Evolutionary conservation across 257 asterid genomes (phyloP), one percentile per base, ranked within the genome.

Genomic region (Solanum habrochaites): DNA sequence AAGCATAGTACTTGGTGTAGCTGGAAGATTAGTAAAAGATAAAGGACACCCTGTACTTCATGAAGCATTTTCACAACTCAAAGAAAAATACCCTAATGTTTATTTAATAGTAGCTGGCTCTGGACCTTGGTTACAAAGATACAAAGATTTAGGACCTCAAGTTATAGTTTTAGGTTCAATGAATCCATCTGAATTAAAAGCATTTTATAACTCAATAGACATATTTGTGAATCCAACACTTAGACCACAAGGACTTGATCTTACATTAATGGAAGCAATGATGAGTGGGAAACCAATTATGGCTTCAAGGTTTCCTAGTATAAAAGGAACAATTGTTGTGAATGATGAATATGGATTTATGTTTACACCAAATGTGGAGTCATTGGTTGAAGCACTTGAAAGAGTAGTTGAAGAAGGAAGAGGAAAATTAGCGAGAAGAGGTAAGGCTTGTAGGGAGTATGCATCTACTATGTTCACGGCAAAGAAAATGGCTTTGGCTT

Each of bases 181-280:
- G 98, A 91, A 85, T 86, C 95, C 95, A 11, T 31, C 88, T 2
- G 93, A 94, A 39, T 47, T 97, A 69, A 89, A 91, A 2, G 93
- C 91, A 0, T 96, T 96, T 66, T 96, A 96, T 40, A 96, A 94
- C 23, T 93, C 97, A 11, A 96, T 96, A 49, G 98, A 95, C 83
- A 89, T 95, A 14, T 95, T 96, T 29, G 98, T 97, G 5, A 95
- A 95, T 12, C 99, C 98, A 13, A 95, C 98, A 8, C 93, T 95
- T n/a, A 86, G 99, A 90, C 99, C 99, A 31, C 99, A 96, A 72
- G 99, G 99, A 86, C 98, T 96, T 37, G 99, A 96, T 90, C 97
- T 93, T 6, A 96, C 98, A 8, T 88, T 96, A 5, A 93, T 94
- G 98, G 99, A 96, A 88, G 98, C 98, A 16, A 94, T 95, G 98